A percentile compares a stretch with the other conserved stretches of the same genome.
Evolutionary conservation across 768 basidiomycete genomes (phyloP).

Genomic region (Termitomyces sp.): DNA sequence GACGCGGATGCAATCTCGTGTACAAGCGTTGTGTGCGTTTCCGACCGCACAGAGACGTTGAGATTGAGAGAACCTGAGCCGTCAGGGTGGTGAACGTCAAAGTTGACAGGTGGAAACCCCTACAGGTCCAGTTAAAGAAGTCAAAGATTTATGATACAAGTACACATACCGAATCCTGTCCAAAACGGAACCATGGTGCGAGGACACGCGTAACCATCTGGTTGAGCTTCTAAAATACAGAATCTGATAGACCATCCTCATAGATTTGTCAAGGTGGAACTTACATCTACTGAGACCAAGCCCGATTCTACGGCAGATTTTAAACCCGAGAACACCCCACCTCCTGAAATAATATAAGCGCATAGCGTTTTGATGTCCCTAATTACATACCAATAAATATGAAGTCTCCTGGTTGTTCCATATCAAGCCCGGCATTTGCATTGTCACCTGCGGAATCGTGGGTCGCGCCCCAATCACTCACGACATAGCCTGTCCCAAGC

Average conservation of each 20-base stretch:
- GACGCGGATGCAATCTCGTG: slow-evolving; percentile 62
- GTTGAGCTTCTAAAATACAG: slow-evolving; percentile 26
- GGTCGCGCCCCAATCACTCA: slow-evolving; percentile 50
- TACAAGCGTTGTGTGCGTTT: slow-evolving; percentile 43
- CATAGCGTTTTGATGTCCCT: neutral
- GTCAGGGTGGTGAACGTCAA: slow-evolving; percentile 39
- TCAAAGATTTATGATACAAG: neutral
- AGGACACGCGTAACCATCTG: slow-evolving; percentile 43
- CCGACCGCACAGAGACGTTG: slow-evolving; percentile 35
- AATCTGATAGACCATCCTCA: neutral
- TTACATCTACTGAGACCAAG: slow-evolving; percentile 23
- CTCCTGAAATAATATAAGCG: slow-evolving; percentile 20
- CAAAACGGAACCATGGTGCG: slow-evolving; percentile 39
- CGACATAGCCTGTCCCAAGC: slow-evolving; percentile 30
- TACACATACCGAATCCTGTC: slow-evolving; percentile 37
- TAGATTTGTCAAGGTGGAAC: neutral
- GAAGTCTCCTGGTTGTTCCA: slow-evolving; percentile 47
- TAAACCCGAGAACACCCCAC: slow-evolving; percentile 21
- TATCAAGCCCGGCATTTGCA: slow-evolving; percentile 43
- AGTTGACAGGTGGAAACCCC: slow-evolving; percentile 43
- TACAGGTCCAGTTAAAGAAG: neutral
- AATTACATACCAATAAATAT: slow-evolving; percentile 32
- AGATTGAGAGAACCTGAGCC: slow-evolving; percentile 40
- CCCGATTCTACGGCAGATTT: slow-evolving; percentile 30
- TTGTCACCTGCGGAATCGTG: slow-evolving; percentile 40